Base-by-base conservation (phyloP, 345 rosid genomes). In the Brassica rapa region DNA sequence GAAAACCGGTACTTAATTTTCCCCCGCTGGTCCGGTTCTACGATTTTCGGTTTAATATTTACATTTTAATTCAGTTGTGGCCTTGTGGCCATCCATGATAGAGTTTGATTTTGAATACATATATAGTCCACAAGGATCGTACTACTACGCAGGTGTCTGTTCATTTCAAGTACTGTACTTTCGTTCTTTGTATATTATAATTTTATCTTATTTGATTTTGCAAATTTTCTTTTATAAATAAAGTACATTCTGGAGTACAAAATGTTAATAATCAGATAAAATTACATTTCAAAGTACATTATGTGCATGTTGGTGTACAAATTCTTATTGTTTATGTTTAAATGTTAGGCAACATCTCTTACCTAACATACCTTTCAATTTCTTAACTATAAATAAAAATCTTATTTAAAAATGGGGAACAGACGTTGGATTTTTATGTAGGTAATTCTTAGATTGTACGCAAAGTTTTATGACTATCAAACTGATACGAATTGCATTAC, bases 1-100 rank as follows among this genome's bases (percentile, higher is more conserved):
- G 27, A 65, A 66, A 55, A 30, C 66, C 65, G 57, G 66, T 51
- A 51, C 2, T 53, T 74, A 64, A 32, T 30, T 32, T 21, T 63
- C 15, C 24, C 30, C n/a, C 5, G n/a, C 4, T 73, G 10, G 16
- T 35, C 53, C 66, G 72, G 30, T 75, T 74, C 37, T 29, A 29
- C 3, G 1, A 11, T 30, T 29, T 29, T 21, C 49, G 24, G 66
- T 59, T 70, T 12, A 71, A 3, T n/a, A 46, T 66, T 46, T 27
- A 49, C 60, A 46, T 43, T 53, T 53, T 53, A 53, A 53, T 53
- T 19, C 24, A 53, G 21, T 19, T 19, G 21, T 19, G 21, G 21
- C 21, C 19, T 19, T 19, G 19, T 19, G 19, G 19, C 19, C 19
- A 9, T 7, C 19, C 61, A 16, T 51, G 19, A 5, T 51, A 5